Evolutionary conservation across 345 rosid genomes (phyloP).

Genomic region (Raphanus raphanistrum): DNA sequence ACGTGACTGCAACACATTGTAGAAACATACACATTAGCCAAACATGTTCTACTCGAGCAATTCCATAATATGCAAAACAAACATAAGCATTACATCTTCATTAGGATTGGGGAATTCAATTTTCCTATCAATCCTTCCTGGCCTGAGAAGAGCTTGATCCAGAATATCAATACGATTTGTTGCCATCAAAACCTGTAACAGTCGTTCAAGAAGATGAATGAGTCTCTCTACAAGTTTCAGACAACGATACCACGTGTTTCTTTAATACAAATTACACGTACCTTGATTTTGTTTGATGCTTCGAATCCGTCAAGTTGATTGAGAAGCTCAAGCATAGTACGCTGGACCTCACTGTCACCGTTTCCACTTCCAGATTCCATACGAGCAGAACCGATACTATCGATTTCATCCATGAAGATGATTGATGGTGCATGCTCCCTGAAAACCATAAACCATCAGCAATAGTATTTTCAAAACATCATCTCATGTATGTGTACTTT

Average conservation of each 20-base stretch:
- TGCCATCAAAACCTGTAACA: constrained; percentile 90
- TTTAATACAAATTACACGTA: constrained; percentile 16
- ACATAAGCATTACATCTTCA: constrained; percentile 55
- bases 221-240: neutral
- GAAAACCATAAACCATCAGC: constrained; percentile 8
- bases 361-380: constrained; percentile 99
- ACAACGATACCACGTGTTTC: neutral
- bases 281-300: constrained; percentile 99
- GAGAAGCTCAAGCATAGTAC: constrained; percentile 99
- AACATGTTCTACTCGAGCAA: neutral
- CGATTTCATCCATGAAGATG: constrained; percentile 98
- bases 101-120: constrained; percentile 99
- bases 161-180: constrained; percentile 95
- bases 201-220: neutral
- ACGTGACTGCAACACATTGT: constrained; percentile 70
- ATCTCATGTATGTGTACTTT: neutral
- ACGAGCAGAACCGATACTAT: constrained; percentile 98
- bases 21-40: neutral
- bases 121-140: constrained; percentile 96
- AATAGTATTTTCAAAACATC: neutral
- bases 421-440: constrained; percentile 99
- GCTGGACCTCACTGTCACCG: constrained; percentile 97
- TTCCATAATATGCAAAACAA: neutral
- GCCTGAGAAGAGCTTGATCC: constrained; percentile 98
- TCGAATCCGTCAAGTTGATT: constrained; percentile 98